These are phyloP conservation scores for Xylaria sp. DNA, from an alignment of 2,329 filamentous ascomycete genomes.

Conservation along the genomic window DNA sequence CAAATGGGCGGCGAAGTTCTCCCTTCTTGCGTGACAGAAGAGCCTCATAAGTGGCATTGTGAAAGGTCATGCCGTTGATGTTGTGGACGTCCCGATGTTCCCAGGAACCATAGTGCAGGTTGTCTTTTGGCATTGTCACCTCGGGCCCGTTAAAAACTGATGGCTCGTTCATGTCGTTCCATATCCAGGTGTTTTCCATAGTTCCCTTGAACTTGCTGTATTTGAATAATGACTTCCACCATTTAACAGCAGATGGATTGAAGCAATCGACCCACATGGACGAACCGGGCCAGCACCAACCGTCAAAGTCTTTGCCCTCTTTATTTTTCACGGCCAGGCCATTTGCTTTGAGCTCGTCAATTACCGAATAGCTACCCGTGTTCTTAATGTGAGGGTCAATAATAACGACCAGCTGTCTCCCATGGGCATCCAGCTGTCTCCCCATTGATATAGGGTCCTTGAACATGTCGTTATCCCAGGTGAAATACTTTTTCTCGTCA, in stretches of 20 bases:
- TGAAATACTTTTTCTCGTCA: slow-evolving; percentile 97
- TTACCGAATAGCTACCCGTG: slow-evolving; percentile 77
- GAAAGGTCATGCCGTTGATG: slow-evolving; percentile 92
- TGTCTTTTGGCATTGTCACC: slow-evolving; percentile 99
- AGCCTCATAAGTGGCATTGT: slow-evolving; percentile 92
- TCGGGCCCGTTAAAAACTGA: slow-evolving; percentile 99
- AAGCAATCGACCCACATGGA: slow-evolving; percentile 98
- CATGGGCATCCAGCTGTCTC: slow-evolving; percentile 83
- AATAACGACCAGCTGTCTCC: slow-evolving; percentile 91
- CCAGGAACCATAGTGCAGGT: slow-evolving; percentile 90
- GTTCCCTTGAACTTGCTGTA: slow-evolving; percentile 90
- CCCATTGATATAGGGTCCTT: slow-evolving; percentile 87
- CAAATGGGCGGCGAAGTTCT: slow-evolving; percentile 86
- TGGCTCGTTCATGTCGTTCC: slow-evolving; percentile 99
- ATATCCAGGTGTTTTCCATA: slow-evolving; percentile 87
- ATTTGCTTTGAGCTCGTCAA: slow-evolving; percentile 84
- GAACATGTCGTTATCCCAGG: slow-evolving; percentile 92
- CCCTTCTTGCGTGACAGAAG: slow-evolving; percentile 86
- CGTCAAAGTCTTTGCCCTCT: slow-evolving; percentile 87
- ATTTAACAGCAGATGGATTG: slow-evolving; percentile 88
- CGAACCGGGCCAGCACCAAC: slow-evolving; percentile 98
- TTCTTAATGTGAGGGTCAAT: slow-evolving; percentile 99
- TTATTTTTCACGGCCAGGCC: slow-evolving; percentile 90
- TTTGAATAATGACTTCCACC: slow-evolving; percentile 91
- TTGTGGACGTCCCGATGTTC: slow-evolving; percentile 98